Evolutionary conservation across 23 red algal species (phyloP).

Genomic region (Gracilaria domingensis): DNA sequence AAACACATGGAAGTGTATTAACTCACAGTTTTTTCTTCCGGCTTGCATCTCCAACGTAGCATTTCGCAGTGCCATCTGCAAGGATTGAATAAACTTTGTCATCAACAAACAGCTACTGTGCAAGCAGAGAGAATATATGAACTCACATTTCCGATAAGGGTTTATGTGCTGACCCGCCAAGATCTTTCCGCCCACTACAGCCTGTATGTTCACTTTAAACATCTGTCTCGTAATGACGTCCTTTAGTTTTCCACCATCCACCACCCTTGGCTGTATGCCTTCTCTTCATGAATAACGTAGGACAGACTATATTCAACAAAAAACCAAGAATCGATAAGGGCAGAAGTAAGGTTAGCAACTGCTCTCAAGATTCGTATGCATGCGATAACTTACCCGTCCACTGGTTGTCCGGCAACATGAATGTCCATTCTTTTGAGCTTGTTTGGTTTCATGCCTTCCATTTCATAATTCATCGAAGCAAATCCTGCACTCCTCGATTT

Average conservation of each 20-base stretch:
- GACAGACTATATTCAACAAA: conserved; percentile 46
- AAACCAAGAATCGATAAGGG: not conserved
- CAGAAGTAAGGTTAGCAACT: not conserved
- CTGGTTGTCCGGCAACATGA: conserved; percentile 70
- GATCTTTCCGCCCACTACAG: conserved; percentile 72
- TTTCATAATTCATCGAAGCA: conserved; percentile 82
- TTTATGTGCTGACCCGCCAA: conserved; percentile 82
- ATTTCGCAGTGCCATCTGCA: conserved; percentile 83
- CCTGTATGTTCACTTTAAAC: conserved; percentile 92
- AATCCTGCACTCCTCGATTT: conserved; percentile 77
- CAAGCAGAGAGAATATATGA: not conserved
- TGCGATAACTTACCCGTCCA: conserved; percentile 59
- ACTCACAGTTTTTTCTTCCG: conserved; percentile 93
- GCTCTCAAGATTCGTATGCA: not conserved
- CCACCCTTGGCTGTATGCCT: conserved; percentile 45
- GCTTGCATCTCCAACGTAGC: conserved; percentile 86
- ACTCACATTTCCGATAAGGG: conserved; percentile 64
- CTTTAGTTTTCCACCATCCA: conserved; percentile 74
- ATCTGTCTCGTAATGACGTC: conserved; percentile 85
- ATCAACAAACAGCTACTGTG: not conserved
- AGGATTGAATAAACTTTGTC: not conserved
- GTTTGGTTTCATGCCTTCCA: conserved; percentile 58
- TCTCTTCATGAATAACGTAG: conserved; percentile 60
- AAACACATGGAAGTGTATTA: not conserved
- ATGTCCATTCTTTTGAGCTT: conserved; percentile 82